phyloP scores from a whole-genome alignment of 2,329 filamentous ascomycete species.

The Aspergillus costaricaensis region DNA sequence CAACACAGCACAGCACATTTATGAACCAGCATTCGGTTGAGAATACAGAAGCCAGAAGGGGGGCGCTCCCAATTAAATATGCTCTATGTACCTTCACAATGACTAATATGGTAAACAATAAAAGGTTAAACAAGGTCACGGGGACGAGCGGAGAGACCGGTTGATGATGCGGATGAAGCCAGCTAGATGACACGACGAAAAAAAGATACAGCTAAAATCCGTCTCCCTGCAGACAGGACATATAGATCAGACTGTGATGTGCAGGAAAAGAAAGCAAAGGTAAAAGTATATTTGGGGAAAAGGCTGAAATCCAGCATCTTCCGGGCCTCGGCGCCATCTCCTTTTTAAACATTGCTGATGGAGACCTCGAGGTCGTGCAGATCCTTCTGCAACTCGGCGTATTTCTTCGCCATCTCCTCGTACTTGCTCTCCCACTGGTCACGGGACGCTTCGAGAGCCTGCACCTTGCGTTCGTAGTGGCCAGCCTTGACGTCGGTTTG shows the following conservation, averaged over 20 bases:
- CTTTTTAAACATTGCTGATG: conserved; percentile 83
- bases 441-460: conserved; percentile 87
- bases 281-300: conserved; percentile 27
- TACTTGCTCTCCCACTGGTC: conserved; percentile 98
- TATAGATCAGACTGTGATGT: conserved; percentile 30
- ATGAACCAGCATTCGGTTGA: conserved; percentile 5
- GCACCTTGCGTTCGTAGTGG: conserved; percentile 98
- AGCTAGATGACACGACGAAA: conserved; percentile 18
- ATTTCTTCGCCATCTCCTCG: conserved; percentile 95
- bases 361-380: conserved; percentile 86
- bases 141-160: conserved; percentile 18
- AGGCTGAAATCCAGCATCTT: conserved; percentile 32
- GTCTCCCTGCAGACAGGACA: conserved; percentile 19
- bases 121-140: conserved; percentile 17
- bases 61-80: conserved; percentile 14
- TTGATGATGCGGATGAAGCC: conserved; percentile 15
- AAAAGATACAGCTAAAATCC: conserved; percentile 21
- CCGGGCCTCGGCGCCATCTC: conserved; percentile 31
- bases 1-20: background rate
- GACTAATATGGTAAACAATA: conserved; percentile 13
- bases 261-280: conserved; percentile 24
- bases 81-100: conserved; percentile 19
- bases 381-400: conserved; percentile 80
- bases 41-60: conserved; percentile 1
- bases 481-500: conserved; percentile 99